Conservation (phyloP, 2,329 filamentous ascomycete species). For the Cadophora malorum region DNA sequence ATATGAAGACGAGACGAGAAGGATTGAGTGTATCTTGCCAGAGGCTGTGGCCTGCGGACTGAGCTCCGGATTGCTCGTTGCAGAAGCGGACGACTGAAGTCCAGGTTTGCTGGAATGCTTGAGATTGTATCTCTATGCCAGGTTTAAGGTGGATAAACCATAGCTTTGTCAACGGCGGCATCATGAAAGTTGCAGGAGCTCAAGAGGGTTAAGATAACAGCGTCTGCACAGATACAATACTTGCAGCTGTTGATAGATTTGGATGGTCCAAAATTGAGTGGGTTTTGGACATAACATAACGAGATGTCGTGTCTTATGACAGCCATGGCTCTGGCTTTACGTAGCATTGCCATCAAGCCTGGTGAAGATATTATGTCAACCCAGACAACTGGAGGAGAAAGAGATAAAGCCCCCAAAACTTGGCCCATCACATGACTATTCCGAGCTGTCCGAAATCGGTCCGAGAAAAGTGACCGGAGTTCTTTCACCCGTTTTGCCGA, state of each 20-base stretch:
- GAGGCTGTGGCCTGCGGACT: neutral
- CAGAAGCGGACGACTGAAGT: neutral
- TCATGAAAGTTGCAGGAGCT: too few species aligned
- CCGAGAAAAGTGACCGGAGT: neutral
- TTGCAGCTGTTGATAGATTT: too few species aligned
- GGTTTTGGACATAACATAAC: too few species aligned
- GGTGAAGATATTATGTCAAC: too few species aligned
- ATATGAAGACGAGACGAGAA: neutral
- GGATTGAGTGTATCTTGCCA: neutral
- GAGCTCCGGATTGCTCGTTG: neutral
- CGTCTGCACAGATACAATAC: too few species aligned
- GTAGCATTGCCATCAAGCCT: too few species aligned
- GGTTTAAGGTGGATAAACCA: neutral
- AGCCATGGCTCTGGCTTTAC: too few species aligned
- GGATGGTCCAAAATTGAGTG: too few species aligned
- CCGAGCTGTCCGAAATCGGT: constrained; percentile 10
- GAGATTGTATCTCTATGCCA: neutral
- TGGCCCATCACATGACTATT: constrained; percentile 3
- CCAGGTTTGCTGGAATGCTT: neutral
- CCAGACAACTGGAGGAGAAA: too few species aligned
- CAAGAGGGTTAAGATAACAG: too few species aligned
- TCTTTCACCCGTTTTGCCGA: constrained; percentile 17
- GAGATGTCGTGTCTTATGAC: too few species aligned
- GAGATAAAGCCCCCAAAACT: too few species aligned
- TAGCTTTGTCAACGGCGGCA: neutral